Percentiles rank a stretch among this genome's conserved stretches.
These are phyloP conservation scores for Turritis glabra DNA, from an alignment of 345 rosid species.

Conservation along the genomic window DNA sequence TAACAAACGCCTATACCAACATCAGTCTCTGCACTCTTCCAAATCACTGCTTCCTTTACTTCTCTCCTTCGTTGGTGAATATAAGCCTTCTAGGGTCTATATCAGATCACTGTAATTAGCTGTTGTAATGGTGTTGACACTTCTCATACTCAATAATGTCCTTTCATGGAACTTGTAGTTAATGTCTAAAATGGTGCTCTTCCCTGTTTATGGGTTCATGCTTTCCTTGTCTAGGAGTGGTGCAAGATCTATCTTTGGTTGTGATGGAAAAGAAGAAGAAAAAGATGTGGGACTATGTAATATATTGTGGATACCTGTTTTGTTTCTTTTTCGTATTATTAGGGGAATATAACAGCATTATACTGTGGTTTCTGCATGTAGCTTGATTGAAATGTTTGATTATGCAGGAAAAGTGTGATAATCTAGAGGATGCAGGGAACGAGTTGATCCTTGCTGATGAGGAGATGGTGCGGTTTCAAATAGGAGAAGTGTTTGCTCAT, in stretches of 20 bases:
- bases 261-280: background rate
- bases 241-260: background rate
- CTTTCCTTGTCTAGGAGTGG: background rate
- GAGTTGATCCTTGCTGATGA: slow-evolving; percentile 93
- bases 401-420: slow-evolving; percentile 76
- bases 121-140: background rate
- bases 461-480: slow-evolving; percentile 79
- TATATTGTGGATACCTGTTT: background rate
- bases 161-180: background rate
- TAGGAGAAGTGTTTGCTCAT: slow-evolving; percentile 93
- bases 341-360: background rate
- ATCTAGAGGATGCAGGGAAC: slow-evolving; percentile 88
- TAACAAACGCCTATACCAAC: background rate
- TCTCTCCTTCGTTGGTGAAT: background rate
- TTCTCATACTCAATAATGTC: background rate
- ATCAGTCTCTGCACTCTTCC: background rate
- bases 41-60: background rate
- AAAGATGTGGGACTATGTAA: background rate
- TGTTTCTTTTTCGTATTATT: background rate
- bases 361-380: background rate
- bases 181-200: background rate
- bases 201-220: background rate
- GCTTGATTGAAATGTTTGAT: background rate
- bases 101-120: background rate
- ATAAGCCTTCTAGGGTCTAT: background rate